Evolutionary conservation across 2,329 filamentous ascomycete genomes (phyloP), one percentile per base, ranked within the genome.

Genomic region (Claviceps sp.): DNA sequence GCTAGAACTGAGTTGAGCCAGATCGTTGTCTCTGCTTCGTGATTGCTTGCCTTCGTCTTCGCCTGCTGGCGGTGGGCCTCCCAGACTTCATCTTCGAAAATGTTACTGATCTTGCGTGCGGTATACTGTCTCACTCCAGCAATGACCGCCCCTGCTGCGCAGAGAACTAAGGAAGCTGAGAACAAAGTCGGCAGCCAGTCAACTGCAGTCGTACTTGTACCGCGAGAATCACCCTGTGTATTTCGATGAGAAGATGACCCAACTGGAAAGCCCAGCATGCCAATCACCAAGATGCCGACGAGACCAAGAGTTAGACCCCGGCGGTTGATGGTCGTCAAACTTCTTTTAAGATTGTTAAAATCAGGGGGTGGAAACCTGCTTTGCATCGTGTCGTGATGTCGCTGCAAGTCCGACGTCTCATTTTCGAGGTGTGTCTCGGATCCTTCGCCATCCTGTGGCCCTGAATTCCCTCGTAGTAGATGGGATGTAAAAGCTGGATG

Each of bases 71-170:
- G 68, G 43, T 81, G 77, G 2, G 82, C 78, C 54, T 84, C 77
- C 84, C 84, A 88, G 1, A 83, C 71, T 61, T 86, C 80, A 50
- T 84, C 80, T 43, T 86, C 77, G 67, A 85, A 86, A 0, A 85
- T 71, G 43, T 74, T 72, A 52, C 76, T 70, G 13, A 84, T 75
- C 58, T 76, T 83, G 52, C 79, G 84, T 11, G 72, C 69, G 9
- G 79, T 71, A 81, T 82, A 87, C 49, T 75, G 70, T 8, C 75
- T 71, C 53, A 83, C 70, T 2, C 70, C 73, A 2, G 72, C 52
- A 8, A 75, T 63, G 1, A 75, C 59, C 4, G 68, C 60, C 37
- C 62, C 67, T 9, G 62, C 58, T 14, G 59, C 57, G 13, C 57
- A 61, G 7, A 38, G 57, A n/a, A 61, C 65, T 8, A 55, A 54